Evolutionary conservation across 2,329 filamentous ascomycete species (phyloP).

Genomic region (Ambrosiella beaveri): DNA sequence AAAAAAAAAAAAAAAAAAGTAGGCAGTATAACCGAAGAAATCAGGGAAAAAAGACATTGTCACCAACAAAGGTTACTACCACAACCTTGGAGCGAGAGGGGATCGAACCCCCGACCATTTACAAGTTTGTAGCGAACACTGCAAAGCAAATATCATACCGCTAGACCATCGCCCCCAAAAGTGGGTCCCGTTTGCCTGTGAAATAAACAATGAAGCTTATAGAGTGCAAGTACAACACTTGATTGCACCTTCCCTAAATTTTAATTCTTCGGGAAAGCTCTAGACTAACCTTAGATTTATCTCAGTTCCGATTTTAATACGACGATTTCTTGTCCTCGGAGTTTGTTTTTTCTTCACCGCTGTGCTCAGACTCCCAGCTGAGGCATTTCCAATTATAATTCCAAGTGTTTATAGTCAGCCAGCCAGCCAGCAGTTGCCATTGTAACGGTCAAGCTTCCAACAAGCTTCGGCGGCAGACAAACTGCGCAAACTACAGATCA

Average conservation of each 20-base stretch:
- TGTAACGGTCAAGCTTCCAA: no score
- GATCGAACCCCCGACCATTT: conserved; percentile 14
- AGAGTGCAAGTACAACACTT: background rate
- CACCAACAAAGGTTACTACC: background rate
- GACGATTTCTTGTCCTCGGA: no score
- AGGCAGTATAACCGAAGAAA: background rate
- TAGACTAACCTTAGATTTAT: no score
- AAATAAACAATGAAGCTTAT: background rate
- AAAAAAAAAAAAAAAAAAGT: background rate
- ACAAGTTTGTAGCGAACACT: conserved; percentile 13
- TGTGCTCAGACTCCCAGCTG: background rate
- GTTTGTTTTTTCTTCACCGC: background rate
- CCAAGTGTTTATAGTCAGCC: no score
- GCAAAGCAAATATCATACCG: conserved; percentile 14
- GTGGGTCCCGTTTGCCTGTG: background rate
- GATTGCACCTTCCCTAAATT: no score
- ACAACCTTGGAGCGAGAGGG: conserved; percentile 11
- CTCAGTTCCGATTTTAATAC: no score
- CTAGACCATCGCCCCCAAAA: conserved; percentile 13
- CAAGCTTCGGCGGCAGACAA: background rate
- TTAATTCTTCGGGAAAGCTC: no score
- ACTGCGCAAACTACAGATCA: background rate
- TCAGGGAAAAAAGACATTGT: background rate
- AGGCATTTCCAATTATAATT: background rate
- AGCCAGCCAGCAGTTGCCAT: no score